These are phyloP conservation scores for Prunella vulgaris DNA, from an alignment of 257 asterid genomes.

Conservation along the genomic window DNA sequence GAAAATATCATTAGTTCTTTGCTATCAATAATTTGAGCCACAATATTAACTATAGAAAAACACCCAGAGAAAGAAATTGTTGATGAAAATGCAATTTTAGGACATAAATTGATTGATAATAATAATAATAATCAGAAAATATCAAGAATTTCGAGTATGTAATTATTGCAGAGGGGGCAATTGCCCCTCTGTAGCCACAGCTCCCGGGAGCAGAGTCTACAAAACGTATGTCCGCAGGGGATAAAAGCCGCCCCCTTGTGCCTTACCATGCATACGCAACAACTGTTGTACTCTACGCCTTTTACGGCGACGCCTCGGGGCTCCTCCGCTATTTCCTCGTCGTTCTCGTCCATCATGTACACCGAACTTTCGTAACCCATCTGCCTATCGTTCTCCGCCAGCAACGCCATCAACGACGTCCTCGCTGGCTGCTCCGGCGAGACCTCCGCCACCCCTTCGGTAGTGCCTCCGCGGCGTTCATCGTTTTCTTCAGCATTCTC, in stretches of 20 bases:
- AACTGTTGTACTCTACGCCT: conserved; percentile 28
- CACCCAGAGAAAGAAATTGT: not conserved
- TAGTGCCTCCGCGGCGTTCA: not conserved
- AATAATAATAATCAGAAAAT: conserved; percentile 45
- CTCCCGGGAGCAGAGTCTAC: conserved; percentile 80
- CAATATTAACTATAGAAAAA: no score
- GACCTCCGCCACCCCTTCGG: not conserved
- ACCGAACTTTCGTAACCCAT: conserved; percentile 52
- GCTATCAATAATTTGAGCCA: no score
- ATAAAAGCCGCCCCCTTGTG: conserved; percentile 75
- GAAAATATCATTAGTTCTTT: no score
- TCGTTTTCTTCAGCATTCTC: not conserved
- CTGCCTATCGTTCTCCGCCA: conserved; percentile 67
- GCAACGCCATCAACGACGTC: conserved; percentile 66
- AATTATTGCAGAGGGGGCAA: conserved; percentile 90
- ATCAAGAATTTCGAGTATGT: conserved; percentile 80
- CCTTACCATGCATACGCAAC: conserved; percentile 83
- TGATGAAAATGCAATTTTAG: not conserved
- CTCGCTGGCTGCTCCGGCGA: conserved; percentile 43
- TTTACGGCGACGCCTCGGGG: not conserved
- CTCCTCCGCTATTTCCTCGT: conserved; percentile 25
- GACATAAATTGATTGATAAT: not conserved
- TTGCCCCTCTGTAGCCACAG: conserved; percentile 77
- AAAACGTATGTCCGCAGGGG: conserved; percentile 92
- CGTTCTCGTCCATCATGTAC: conserved; percentile 33